Evolutionary conservation across 805 yeast species (phyloP).

Genomic region (Lipomyces orientalis): DNA sequence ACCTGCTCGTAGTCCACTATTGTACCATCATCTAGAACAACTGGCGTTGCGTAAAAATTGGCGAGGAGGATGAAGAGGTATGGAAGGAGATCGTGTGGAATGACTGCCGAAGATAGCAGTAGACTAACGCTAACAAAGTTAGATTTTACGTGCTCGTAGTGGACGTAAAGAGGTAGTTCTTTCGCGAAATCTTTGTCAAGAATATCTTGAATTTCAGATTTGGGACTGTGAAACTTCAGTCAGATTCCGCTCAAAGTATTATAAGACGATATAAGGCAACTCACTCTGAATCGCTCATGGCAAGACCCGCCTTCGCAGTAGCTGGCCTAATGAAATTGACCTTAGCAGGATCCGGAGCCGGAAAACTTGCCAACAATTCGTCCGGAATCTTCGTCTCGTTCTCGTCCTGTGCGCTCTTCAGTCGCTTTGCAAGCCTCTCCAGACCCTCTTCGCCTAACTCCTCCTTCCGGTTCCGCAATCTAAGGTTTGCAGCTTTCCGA

Average conservation of each 20-base stretch:
- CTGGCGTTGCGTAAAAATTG: conserved; percentile 74
- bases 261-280: neutral
- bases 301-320: conserved; percentile 65
- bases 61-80: conserved; percentile 66
- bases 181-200: conserved; percentile 30
- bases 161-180: conserved; percentile 70
- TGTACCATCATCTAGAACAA: conserved; percentile 65
- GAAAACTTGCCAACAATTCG: conserved; percentile 63
- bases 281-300: conserved; percentile 34
- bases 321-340: conserved; percentile 74
- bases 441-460: conserved; percentile 67
- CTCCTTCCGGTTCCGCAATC: conserved; percentile 56
- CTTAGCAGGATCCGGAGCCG: conserved; percentile 73
- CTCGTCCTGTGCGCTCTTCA: conserved; percentile 65
- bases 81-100: conserved; percentile 62
- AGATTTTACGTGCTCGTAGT: conserved; percentile 79
- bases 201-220: conserved; percentile 37
- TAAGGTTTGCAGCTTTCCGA: conserved; percentile 57
- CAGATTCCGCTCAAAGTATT: neutral
- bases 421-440: conserved; percentile 53
- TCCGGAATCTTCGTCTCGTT: conserved; percentile 83
- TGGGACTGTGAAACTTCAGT: conserved; percentile 22
- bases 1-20: conserved; percentile 73
- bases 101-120: conserved; percentile 59
- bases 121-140: conserved; percentile 75